phyloP scores from a whole-genome alignment of 176 grass and related monocot genomes.

The Ananas comosus region DNA sequence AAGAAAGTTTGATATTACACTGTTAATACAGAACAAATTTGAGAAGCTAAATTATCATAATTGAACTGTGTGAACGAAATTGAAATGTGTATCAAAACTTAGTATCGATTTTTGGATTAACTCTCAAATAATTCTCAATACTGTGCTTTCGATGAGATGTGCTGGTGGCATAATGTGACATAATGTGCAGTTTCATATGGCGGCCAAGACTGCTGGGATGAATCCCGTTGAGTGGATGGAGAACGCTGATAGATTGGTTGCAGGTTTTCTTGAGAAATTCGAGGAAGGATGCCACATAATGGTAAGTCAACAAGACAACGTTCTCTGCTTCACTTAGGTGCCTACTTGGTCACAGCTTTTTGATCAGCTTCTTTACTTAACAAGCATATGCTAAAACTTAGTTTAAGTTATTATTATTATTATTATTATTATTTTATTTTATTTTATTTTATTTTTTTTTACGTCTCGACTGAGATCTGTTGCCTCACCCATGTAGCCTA shows the following conservation, averaged over 20 bases:
- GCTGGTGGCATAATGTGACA: neutral
- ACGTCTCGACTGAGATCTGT: no score
- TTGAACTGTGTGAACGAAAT: no score
- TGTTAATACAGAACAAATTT: no score
- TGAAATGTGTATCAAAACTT: neutral
- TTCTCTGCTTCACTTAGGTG: neutral
- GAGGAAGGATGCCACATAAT: conserved; percentile 92
- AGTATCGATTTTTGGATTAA: neutral
- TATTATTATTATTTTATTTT: no score
- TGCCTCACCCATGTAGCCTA: no score
- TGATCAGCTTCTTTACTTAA: no score
- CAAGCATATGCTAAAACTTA: no score
- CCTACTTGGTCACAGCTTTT: no score
- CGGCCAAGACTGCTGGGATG: conserved; percentile 28
- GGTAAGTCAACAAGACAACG: neutral
- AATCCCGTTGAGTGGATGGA: conserved; percentile 94
- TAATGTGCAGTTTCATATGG: conserved; percentile 46
- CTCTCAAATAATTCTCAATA: neutral
- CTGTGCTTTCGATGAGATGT: neutral
- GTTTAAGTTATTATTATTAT: no score
- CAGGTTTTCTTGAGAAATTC: conserved; percentile 87
- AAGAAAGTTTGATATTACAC: no score
- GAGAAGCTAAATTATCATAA: no score
- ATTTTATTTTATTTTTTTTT: no score
- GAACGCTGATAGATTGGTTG: conserved; percentile 95